Evolutionary conservation across 306 rosid genomes (phyloP).

Genomic region (Calophaca sinica): DNA sequence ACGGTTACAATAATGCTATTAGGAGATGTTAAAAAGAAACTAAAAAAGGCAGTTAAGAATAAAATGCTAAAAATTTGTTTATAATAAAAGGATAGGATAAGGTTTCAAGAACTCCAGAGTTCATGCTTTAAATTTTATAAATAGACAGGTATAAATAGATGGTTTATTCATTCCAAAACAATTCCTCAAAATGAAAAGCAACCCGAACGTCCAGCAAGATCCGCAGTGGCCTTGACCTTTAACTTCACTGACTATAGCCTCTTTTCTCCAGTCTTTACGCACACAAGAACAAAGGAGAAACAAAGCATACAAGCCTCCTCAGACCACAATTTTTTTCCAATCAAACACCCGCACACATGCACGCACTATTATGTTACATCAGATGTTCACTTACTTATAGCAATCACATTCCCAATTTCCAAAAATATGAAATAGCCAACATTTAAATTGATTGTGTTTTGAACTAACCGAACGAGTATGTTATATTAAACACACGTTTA

Average conservation of each 20-base stretch:
- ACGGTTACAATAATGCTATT: no score
- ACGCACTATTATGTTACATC: no score
- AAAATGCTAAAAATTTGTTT: neutral
- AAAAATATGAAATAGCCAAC: neutral
- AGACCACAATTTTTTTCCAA: no score
- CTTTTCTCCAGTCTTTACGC: conserved; percentile 96
- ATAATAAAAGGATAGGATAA: neutral
- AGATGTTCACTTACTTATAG: no score
- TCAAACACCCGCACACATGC: no score
- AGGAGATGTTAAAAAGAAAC: neutral
- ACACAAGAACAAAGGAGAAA: conserved; percentile 24
- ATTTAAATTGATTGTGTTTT: neutral
- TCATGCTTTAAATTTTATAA: neutral
- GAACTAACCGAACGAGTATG: neutral
- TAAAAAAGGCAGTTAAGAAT: conserved; percentile 4
- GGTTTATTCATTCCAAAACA: neutral
- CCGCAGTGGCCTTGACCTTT: conserved; percentile 80
- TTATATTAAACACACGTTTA: neutral
- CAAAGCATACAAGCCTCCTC: conserved; percentile 6
- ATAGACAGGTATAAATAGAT: neutral
- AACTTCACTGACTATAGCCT: conserved; percentile 76
- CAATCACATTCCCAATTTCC: no score
- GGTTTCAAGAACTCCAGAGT: conserved; percentile 10
- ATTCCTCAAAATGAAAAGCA: neutral
- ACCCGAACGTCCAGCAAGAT: conserved; percentile 67